phyloP scores from a whole-genome alignment of 2,329 filamentous ascomycete genomes.

The Fusarium subglutinans region DNA sequence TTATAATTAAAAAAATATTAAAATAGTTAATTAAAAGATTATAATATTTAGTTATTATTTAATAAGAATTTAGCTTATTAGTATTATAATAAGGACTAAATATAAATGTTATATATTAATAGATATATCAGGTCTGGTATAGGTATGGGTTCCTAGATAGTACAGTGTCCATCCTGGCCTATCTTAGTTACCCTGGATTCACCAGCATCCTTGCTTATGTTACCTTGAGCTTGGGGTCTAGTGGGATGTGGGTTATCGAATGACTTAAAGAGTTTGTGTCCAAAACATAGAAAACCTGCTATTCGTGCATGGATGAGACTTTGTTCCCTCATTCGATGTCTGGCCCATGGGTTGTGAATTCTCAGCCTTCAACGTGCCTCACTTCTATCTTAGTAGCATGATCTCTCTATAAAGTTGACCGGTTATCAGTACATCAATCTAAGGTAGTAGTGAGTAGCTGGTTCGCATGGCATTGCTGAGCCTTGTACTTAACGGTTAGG shows the following conservation, averaged over 20 bases:
- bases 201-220: background rate
- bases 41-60: too few species aligned
- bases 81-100: too few species aligned
- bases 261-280: slow-evolving; percentile 11
- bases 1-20: too few species aligned
- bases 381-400: background rate
- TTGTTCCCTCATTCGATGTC: background rate
- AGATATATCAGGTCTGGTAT: too few species aligned
- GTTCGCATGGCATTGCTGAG: background rate
- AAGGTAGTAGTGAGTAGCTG: background rate
- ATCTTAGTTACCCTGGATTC: background rate
- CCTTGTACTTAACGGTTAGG: slow-evolving; percentile 1
- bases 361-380: slow-evolving; percentile 5
- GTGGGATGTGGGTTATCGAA: slow-evolving; percentile 32
- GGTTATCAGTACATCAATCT: background rate
- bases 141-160: too few species aligned
- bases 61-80: too few species aligned
- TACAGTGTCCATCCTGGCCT: background rate
- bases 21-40: too few species aligned
- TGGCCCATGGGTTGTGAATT: background rate
- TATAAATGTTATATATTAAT: too few species aligned
- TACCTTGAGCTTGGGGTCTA: background rate
- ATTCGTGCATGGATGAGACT: background rate
- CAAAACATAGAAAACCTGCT: background rate
- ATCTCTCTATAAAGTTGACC: background rate